Percentiles rank a stretch among this genome's conserved stretches.
Conservation (phyloP, 2,329 filamentous ascomycete genomes). For the Fusarium xylarioides region DNA sequence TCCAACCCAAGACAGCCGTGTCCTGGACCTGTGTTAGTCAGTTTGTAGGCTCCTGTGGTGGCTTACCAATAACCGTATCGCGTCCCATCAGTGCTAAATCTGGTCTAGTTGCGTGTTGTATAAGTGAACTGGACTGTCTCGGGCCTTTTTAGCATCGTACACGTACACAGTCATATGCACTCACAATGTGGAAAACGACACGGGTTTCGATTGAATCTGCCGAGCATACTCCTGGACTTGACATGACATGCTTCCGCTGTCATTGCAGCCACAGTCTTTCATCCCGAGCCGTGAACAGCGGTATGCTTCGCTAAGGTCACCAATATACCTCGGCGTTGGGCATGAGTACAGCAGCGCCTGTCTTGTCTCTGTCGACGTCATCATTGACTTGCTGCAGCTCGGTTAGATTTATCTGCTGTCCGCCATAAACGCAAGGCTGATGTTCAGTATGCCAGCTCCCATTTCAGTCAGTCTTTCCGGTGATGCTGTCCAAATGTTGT, state of each 20-base stretch:
- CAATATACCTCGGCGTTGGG: conserved; percentile 2
- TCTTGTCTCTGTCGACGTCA: conserved; percentile 5
- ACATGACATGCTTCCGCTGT: background rate
- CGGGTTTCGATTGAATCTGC: background rate
- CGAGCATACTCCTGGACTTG: background rate
- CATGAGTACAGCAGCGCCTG: background rate
- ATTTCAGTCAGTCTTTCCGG: background rate
- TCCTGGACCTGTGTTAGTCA: background rate
- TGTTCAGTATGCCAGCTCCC: background rate
- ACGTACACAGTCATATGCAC: background rate
- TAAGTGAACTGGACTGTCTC: background rate
- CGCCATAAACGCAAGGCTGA: background rate
- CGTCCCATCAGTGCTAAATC: background rate
- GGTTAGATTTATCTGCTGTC: conserved; percentile 1
- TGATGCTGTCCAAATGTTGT: background rate
- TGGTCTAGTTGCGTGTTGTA: background rate
- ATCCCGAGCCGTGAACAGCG: background rate
- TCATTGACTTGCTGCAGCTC: conserved; percentile 10
- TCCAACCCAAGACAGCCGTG: background rate
- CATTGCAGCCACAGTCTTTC: background rate
- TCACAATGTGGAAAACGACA: background rate
- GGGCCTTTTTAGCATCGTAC: background rate
- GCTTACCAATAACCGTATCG: conserved; percentile 1
- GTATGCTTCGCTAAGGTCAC: conserved; percentile 6
- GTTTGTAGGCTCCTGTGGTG: background rate